These are phyloP conservation scores for Halteria grandinella DNA, from an alignment of 73 alveolate genomes.

Conservation along the genomic window DNA sequence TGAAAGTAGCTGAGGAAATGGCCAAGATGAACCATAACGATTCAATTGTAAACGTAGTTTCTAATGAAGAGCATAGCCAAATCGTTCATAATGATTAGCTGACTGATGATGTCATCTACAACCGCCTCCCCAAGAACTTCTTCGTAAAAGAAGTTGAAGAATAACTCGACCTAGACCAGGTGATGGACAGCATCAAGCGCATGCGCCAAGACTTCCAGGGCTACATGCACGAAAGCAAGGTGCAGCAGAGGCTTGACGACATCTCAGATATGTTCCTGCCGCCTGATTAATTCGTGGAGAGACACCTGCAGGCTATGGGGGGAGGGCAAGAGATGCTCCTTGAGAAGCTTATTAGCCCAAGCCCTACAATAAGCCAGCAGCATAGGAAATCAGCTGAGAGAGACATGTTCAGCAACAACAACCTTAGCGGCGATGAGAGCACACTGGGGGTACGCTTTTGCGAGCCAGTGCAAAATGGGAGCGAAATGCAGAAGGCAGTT, in stretches of 20 bases:
- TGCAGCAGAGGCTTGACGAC: constrained; percentile 18
- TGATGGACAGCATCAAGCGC: neutral
- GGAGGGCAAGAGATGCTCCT: constrained; percentile 5
- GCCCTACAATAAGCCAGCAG: neutral
- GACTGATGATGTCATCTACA: constrained; percentile 14
- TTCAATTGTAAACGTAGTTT: too few species aligned
- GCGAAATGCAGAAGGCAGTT: too few species aligned
- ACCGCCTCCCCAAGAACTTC: constrained; percentile 26
- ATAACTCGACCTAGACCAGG: constrained; percentile 1
- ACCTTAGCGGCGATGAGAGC: neutral
- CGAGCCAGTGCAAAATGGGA: too few species aligned
- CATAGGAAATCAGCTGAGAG: neutral
- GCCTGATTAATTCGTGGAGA: constrained; percentile 35
- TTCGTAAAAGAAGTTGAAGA: constrained; percentile 35
- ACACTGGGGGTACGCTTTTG: too few species aligned
- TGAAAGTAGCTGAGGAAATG: too few species aligned
- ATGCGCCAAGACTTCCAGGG: constrained; percentile 23
- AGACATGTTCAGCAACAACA: neutral
- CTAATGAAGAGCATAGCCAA: too few species aligned
- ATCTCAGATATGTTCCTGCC: constrained; percentile 13
- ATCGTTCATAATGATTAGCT: too few species aligned
- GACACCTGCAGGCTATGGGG: constrained; percentile 10
- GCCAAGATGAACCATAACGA: too few species aligned
- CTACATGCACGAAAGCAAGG: constrained; percentile 1
- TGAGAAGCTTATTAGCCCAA: constrained; percentile 5